Base-by-base conservation (phyloP, 805 yeast species). In the Yarrowia hollandica region DNA sequence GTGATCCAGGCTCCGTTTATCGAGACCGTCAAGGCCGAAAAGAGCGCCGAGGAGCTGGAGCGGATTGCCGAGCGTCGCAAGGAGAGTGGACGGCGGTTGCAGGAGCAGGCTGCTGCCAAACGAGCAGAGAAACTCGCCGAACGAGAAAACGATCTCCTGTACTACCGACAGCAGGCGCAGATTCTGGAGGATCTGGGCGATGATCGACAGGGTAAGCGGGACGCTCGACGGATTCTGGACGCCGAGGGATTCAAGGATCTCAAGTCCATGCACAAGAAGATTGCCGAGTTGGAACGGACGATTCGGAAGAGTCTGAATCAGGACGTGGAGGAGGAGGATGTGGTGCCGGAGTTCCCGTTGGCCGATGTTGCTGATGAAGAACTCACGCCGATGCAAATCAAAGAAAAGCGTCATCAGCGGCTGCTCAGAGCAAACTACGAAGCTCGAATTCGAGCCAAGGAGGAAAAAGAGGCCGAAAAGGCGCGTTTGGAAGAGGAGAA, bases 51-150 rank as follows among this genome's bases (percentile, higher is more conserved):
- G 70, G 97, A 92, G 69, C 71, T 91, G 22, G 83, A 81, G 18
- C 71, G 79, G 22, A 90, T 88, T 63, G 85, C 91, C 1, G 92
- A 86, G 64, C 84, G 86, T 68, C 79, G 96, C 62, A 80, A 81
- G 65, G 97, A 90, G 68, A 87, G 86, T 63, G 97, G 97, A 8
- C 81, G 85, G 63, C 78, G 96, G 64, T 77, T 95, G 62, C 98
- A 94, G 72, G 96, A 89, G 67, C 97, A 90, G 71, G 97, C 97
- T 0, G 90, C 86, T 65, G 86, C 84, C 67, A 85, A 84, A 64
- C 76, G 99, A 60, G 71, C 83, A 9, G 97, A 92, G 68, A 90
- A 88, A 67, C 72, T 89, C 44, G 76, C 82, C 14, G 90, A 90
- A 69, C 86, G 88, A 64, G 90, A 90, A 65, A 83, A 86, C 64